Conservation (phyloP, 331 rosid species). For the Malus hybrid region DNA sequence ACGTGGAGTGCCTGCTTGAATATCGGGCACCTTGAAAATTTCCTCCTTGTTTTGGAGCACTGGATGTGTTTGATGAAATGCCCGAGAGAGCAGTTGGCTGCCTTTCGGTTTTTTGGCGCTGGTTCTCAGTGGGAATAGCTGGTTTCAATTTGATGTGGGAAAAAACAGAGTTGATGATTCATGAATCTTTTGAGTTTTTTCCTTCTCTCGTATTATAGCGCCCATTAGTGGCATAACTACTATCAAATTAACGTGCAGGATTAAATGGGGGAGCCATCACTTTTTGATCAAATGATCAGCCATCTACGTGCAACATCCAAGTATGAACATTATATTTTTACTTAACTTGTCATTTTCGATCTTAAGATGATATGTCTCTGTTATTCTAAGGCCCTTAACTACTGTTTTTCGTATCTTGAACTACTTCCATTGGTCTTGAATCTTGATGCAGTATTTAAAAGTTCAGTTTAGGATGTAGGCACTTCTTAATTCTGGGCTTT, state of each 20-base stretch:
- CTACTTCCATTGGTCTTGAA: background rate
- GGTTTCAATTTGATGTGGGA: too few relatives aligned
- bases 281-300: constrained; percentile 48
- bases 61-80: constrained; percentile 16
- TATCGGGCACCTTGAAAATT: too few relatives aligned
- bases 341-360: background rate
- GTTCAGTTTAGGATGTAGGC: background rate
- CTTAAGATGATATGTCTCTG: background rate
- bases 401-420: background rate
- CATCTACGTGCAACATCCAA: constrained; percentile 78
- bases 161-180: too few relatives aligned
- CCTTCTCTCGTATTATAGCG: too few relatives aligned
- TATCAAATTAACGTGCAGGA: constrained; percentile 8
- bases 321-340: constrained; percentile 32
- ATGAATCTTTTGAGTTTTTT: too few relatives aligned
- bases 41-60: background rate
- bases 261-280: constrained; percentile 52
- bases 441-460: background rate
- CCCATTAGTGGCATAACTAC: background rate
- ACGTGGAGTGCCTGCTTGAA: too few relatives aligned
- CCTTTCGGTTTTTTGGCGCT: too few relatives aligned
- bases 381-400: background rate
- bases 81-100: background rate
- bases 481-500: background rate
- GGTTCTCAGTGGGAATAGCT: too few relatives aligned